Evolutionary conservation across 2,329 filamentous ascomycete species (phyloP).

Genomic region (Amauroascus niger): DNA sequence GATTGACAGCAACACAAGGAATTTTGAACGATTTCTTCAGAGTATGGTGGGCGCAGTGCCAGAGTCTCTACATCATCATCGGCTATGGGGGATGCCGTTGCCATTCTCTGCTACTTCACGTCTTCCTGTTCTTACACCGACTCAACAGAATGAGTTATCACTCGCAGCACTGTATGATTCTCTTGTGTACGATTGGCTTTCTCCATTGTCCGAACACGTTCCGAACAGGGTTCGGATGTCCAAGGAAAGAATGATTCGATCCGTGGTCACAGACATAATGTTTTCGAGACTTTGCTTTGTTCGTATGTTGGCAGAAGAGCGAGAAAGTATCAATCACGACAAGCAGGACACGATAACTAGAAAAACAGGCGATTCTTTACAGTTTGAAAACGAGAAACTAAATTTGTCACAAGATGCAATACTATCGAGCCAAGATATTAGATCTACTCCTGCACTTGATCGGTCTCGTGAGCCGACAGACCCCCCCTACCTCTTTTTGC

Average conservation of each 20-base stretch:
- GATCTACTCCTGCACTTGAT: background rate
- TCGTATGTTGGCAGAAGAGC: background rate
- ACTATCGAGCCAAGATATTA: background rate
- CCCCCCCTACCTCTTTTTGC: slow-evolving; percentile 15
- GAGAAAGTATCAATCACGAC: background rate
- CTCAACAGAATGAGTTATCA: slow-evolving; percentile 10
- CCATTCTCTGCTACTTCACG: slow-evolving; percentile 14
- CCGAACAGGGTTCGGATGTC: slow-evolving; percentile 30
- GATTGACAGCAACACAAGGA: slow-evolving; percentile 29
- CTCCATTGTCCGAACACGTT: slow-evolving; percentile 25
- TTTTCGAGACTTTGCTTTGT: slow-evolving; percentile 24
- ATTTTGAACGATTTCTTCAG: slow-evolving; percentile 24
- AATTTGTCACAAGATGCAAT: background rate
- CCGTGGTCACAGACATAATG: slow-evolving; percentile 30
- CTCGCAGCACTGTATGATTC: slow-evolving; percentile 26
- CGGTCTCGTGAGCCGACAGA: background rate
- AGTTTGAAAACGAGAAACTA: background rate
- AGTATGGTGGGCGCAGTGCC: slow-evolving; percentile 1
- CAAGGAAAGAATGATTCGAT: slow-evolving; percentile 33
- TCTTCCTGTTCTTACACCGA: slow-evolving; percentile 18
- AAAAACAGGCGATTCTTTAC: background rate
- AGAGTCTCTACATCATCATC: slow-evolving; percentile 8
- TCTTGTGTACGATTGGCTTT: slow-evolving; percentile 32
- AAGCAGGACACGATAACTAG: background rate
- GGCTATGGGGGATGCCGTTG: slow-evolving; percentile 20